Evolutionary conservation across 208 protist species (phyloP).

Genomic region (Leishmania tarentolae): DNA sequence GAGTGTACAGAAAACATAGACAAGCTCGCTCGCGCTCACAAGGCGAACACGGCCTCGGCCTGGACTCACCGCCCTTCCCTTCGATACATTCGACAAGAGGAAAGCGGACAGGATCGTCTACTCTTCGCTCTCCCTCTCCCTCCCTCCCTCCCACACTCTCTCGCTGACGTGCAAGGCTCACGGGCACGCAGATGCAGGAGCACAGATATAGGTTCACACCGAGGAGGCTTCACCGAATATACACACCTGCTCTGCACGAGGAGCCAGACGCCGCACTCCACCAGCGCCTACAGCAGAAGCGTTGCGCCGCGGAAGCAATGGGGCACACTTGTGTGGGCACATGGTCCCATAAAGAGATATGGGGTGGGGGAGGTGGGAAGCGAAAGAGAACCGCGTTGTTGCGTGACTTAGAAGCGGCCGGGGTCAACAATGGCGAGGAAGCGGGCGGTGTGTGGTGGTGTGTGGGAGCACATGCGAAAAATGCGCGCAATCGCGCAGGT

Average conservation of each 20-base stretch:
- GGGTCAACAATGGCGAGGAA: background rate
- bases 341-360: background rate
- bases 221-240: background rate
- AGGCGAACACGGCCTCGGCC: too few species aligned
- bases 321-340: background rate
- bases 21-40: too few species aligned
- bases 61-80: too few species aligned
- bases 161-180: background rate
- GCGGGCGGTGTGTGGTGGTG: background rate
- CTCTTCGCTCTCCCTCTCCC: too few species aligned
- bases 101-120: too few species aligned
- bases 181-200: background rate
- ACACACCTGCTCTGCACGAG: too few species aligned
- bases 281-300: too few species aligned
- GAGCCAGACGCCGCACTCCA: too few species aligned
- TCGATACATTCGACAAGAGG: background rate
- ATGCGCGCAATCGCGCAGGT: background rate
- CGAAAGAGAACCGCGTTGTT: background rate
- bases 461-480: too few species aligned
- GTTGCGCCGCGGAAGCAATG: background rate
- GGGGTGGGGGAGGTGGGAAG: background rate
- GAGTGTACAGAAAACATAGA: background rate
- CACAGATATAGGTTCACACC: too few species aligned
- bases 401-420: background rate
- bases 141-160: background rate